phyloP scores from a whole-genome alignment of 148 eudicot genomes.

The Salicornia ramosissima region DNA sequence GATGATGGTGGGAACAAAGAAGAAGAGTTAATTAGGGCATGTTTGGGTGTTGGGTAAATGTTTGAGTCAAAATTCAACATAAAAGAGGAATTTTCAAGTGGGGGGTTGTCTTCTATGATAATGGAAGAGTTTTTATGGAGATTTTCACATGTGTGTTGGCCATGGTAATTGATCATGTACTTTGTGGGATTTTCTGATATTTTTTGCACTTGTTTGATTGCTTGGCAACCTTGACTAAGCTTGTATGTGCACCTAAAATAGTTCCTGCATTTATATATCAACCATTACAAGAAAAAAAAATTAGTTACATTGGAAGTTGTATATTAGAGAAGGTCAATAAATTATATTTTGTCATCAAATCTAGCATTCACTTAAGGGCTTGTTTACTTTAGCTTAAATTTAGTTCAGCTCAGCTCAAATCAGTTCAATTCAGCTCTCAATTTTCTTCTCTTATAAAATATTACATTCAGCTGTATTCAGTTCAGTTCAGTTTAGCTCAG shows the following conservation, averaged over 20 bases:
- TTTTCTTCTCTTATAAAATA: too few relatives aligned
- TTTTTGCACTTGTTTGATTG: constrained; percentile 30
- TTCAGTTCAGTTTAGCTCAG: too few relatives aligned
- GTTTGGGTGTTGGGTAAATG: constrained; percentile 1
- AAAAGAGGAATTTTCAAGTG: neutral
- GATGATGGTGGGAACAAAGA: too few relatives aligned
- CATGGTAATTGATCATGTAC: constrained; percentile 22
- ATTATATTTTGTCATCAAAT: too few relatives aligned
- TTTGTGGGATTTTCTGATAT: constrained; percentile 27
- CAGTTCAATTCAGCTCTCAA: too few relatives aligned
- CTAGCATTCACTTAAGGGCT: too few relatives aligned
- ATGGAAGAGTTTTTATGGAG: neutral
- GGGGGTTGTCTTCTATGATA: neutral
- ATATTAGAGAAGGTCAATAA: too few relatives aligned
- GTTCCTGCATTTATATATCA: constrained; percentile 50
- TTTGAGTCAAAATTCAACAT: constrained; percentile 5
- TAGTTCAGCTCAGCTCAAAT: too few relatives aligned
- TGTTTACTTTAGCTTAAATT: too few relatives aligned
- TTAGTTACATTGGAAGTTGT: neutral
- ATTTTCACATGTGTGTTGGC: constrained; percentile 20
- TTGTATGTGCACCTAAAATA: constrained; percentile 73
- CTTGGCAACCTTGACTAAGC: constrained; percentile 44
- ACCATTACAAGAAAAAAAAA: neutral
- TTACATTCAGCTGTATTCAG: too few relatives aligned
- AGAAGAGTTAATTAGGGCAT: too few relatives aligned